Conservation (phyloP, 495 filamentous ascomycete genomes). For the Penicillium flavigenum region DNA sequence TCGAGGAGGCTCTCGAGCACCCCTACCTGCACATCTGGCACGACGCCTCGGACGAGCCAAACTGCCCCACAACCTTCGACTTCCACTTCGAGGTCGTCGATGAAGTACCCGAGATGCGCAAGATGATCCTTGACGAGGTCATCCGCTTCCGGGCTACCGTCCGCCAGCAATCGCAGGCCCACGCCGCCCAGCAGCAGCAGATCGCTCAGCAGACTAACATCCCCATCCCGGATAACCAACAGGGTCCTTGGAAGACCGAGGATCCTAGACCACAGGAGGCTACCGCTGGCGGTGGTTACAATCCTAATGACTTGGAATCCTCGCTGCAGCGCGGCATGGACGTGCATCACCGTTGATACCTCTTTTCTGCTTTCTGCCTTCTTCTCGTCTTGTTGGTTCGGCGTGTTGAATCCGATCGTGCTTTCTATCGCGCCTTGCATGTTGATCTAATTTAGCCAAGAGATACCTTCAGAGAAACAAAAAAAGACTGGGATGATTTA, state of each 20-base stretch:
- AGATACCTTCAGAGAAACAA: conserved; percentile 17
- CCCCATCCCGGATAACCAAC: conserved; percentile 69
- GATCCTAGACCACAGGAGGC: conserved; percentile 88
- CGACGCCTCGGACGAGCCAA: conserved; percentile 91
- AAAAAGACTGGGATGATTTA: conserved; percentile 15
- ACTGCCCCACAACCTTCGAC: conserved; percentile 90
- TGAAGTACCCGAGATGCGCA: conserved; percentile 87
- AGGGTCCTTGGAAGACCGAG: conserved; percentile 71
- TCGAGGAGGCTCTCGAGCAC: conserved; percentile 93
- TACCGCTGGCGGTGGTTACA: conserved; percentile 47
- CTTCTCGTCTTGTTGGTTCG: conserved; percentile 4
- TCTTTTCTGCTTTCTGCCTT: background rate
- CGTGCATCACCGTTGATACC: conserved; percentile 40
- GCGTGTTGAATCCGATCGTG: conserved; percentile 9
- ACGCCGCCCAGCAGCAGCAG: conserved; percentile 43
- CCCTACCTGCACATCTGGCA: conserved; percentile 98
- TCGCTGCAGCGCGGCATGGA: conserved; percentile 83
- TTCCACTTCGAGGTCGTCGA: conserved; percentile 97
- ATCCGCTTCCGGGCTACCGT: conserved; percentile 74
- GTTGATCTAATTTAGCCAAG: conserved; percentile 18
- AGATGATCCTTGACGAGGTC: conserved; percentile 96
- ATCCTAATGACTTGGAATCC: conserved; percentile 67
- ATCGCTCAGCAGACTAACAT: conserved; percentile 53
- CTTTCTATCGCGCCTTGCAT: conserved; percentile 12
- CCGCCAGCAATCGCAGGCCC: conserved; percentile 60